Evolutionary conservation across 2,329 filamentous ascomycete species (phyloP), one percentile per base, ranked within the genome.

Genomic region (Talaromyces sp.): DNA sequence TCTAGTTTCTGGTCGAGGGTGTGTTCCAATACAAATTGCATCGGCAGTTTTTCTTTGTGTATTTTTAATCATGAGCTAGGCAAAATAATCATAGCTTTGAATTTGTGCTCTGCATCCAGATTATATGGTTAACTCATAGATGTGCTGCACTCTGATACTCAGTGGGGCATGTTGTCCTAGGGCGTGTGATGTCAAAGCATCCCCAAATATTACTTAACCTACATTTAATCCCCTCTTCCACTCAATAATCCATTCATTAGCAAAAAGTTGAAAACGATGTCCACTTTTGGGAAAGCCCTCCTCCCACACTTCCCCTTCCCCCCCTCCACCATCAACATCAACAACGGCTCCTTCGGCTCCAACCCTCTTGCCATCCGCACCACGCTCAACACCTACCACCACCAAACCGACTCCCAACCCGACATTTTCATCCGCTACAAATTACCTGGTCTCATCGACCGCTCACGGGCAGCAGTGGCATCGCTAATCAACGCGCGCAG

Each of bases 391-490:
- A 70, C 80, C 17, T 90, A 88, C 70, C 88, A 93, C 71, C 84
- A 87, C 64, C 76, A 80, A 4, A 78, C 81, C 32, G 92, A 96
- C 77, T 78, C 82, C 1, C 80, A 79, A 0, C 91, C 92, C 0
- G 93, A 97, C 75, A 73, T 77, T 6, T 96, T 92, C 78, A 86
- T 95, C 70, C 86, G 89, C 22, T 90, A 88, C 71, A 81, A 84
- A 2, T 87, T 86, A 64, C 83, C 86, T 0, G 69, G 75, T 2
- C 78, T 87, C 9, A 81, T 96, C 0, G 86, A 90, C 64, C 78
- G 83, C 64, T 84, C 83, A 11, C 87, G 91, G 8, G 22, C 19
- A 6, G 60, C 60, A 11, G 52, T 56, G 10, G 77, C 74, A 42
- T 87, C 87, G 4, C 77, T 93, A 4, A 88, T 90, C 1, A 73